Base-by-base conservation (phyloP, 345 rosid genomes). In the Schrenkiella parvula region DNA sequence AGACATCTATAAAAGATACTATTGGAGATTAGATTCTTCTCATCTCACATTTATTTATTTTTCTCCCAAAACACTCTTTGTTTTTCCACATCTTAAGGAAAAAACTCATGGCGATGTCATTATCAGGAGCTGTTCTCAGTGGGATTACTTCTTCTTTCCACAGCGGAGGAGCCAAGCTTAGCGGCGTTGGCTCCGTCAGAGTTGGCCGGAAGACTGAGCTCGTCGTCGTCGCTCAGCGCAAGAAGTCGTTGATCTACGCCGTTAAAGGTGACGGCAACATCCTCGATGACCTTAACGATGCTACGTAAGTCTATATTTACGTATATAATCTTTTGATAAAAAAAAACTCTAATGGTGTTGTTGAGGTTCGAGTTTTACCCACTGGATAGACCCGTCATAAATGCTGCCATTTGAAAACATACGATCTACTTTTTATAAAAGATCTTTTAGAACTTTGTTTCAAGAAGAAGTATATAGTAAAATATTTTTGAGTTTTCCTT, bases 241-340 rank as follows among this genome's bases (percentile, higher is more conserved):
- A 72, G 64, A 72, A 72, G 70, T 64, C 76, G 12, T 64, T 72
- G 22, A 8, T 43, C n/a, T 64, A 64, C 56, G 76, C 76, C 35
- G 63, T 10, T 15, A 72, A 72, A 53, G 56, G 18, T 21, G 76
- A 64, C n/a, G 70, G 64, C 7, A 72, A 72, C 64, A 39, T 72
- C 63, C 76, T 72, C 2, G 76, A 72, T 43, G 76, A 72, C 57
- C 13, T 72, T 39, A 72, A 72, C 19, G 76, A 72, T 3, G 47
- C 64, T 7, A 72, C 76, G 76, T 72, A 48, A 64, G 76, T 64
- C 60, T 37, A 48, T 61, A 2, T n/a, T n/a, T n/a, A n/a, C n/a
- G n/a, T n/a, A n/a, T n/a, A n/a, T n/a, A n/a, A n/a, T n/a, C n/a
- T n/a, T n/a, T n/a, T n/a, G n/a, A n/a, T n/a, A n/a, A n/a, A n/a